Evolutionary conservation across 2,329 filamentous ascomycete genomes (phyloP), one percentile per base, ranked within the genome.

Genomic region (Cercospora zeina): DNA sequence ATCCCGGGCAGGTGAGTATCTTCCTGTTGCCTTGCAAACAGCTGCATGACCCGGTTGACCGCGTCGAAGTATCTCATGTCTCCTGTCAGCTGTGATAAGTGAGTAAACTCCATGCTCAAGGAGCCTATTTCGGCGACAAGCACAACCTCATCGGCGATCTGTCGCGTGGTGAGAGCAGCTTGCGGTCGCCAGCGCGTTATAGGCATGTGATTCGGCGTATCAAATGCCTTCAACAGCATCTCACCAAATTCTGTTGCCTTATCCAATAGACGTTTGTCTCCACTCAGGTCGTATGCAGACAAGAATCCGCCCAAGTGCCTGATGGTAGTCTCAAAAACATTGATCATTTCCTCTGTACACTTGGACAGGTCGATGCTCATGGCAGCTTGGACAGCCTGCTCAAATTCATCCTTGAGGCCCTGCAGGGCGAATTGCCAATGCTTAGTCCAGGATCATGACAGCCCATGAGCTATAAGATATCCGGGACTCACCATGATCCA

Each of bases 241-340:
- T 77, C 73, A 4, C 74, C 75, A 54, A 77, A 74, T 45, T 76
- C 74, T 9, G 65, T 68, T 1, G 74, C 75, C 65, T 76, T 77
- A n/a, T 67, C 65, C 30, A 77, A 68, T 3, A 75, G 67, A 42
- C 72, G 62, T 53, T 69, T 67, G 58, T 76, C 75, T 21, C 69
- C 71, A 63, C 72, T 75, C 24, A 77, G 54, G 45, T 77, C 75
- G 59, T 76, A 76, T 2, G 72, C 73, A 6, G 73, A 59, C 2
- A 77, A 64, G 42, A 77, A 70, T 9, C 75, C 75, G 1, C 75
- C 75, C 24, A 77, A 63, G 65, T 77, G 73, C n/a, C 75, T 67
- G 73, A 81, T 82, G 19, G 77, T 81, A 0, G 79, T 81, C 65
- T 82, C 80, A 61, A 81, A 81, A 4, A 82, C 76, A 61, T 81